Percentiles rank a stretch among this genome's conserved stretches.
phyloP scores from a whole-genome alignment of 2,329 filamentous ascomycete species.

The Fusarium chlamydosporum region DNA sequence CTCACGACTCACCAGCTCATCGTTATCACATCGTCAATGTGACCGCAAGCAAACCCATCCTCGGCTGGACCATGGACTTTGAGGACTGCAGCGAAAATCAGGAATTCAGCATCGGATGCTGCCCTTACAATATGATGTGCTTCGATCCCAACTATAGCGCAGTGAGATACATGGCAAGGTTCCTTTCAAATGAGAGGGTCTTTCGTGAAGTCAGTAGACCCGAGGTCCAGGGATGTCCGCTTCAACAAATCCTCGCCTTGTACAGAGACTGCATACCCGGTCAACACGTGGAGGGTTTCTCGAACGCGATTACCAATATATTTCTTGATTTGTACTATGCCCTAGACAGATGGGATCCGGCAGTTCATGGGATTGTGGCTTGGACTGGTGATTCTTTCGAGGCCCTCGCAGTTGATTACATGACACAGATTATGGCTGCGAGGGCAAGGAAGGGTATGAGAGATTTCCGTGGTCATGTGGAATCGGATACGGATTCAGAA shows the following conservation, averaged over 20 bases:
- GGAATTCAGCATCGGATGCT: neutral
- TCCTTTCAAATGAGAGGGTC: neutral
- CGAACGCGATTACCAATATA: neutral
- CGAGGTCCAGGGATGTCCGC: no score
- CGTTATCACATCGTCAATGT: constrained; percentile 8
- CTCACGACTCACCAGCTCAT: neutral
- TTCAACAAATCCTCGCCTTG: neutral
- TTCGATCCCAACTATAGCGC: constrained; percentile 14
- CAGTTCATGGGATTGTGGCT: constrained; percentile 14
- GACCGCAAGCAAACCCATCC: neutral
- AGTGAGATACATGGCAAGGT: neutral
- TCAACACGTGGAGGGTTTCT: neutral
- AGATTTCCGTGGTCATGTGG: neutral
- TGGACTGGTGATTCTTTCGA: neutral
- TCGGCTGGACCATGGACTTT: neutral
- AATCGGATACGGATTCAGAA: no score
- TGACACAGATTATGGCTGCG: neutral
- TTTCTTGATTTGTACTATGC: neutral
- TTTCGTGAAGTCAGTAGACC: no score
- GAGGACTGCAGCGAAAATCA: constrained; percentile 1
- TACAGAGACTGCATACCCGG: neutral
- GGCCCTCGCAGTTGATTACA: neutral
- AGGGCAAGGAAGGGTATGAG: neutral
- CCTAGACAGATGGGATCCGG: neutral
- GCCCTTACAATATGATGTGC: constrained; percentile 2